A percentile compares a stretch with the other conserved stretches of the same genome.
These are phyloP conservation scores for Phytophthora rubi DNA, from an alignment of 352 stramenopile genomes.

Conservation along the genomic window DNA sequence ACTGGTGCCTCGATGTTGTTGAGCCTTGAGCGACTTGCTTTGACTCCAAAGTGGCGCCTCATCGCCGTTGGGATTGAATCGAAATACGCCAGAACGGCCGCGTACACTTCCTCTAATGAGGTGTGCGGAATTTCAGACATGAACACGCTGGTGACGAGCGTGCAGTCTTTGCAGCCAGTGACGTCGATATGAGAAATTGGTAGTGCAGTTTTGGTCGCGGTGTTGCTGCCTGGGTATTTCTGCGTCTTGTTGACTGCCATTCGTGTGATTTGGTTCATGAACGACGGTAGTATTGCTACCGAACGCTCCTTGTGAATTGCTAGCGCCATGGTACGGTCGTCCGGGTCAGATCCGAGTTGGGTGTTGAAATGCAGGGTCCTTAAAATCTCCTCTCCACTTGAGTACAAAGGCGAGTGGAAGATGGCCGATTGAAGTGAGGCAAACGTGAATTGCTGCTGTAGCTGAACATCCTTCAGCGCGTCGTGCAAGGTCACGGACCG, in stretches of 20 bases:
- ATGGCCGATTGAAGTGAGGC: conserved; percentile 25
- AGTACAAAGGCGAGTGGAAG: conserved; percentile 19
- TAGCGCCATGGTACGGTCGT: conserved; percentile 6
- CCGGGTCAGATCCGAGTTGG: conserved; percentile 3
- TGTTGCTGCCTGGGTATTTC: neutral
- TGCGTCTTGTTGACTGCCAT: conserved; percentile 12
- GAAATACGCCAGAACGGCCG: conserved; percentile 24
- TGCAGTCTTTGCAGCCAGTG: conserved; percentile 21
- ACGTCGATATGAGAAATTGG: conserved; percentile 25
- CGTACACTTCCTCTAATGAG: conserved; percentile 27
- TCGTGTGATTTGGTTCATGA: conserved; percentile 13
- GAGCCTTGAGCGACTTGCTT: conserved; percentile 12
- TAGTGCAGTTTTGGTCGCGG: neutral
- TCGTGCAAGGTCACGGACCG: conserved; percentile 3
- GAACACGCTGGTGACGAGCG: conserved; percentile 30
- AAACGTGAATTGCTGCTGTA: conserved; percentile 29
- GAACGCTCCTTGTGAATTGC: conserved; percentile 14
- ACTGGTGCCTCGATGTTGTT: conserved; percentile 8
- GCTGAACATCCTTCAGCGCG: conserved; percentile 15
- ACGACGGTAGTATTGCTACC: conserved; percentile 6
- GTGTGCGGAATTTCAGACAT: conserved; percentile 28
- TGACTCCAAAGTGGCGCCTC: conserved; percentile 22
- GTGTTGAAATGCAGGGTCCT: conserved; percentile 23
- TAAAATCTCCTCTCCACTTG: conserved; percentile 13
- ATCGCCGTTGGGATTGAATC: conserved; percentile 14